phyloP scores from a whole-genome alignment of 768 basidiomycete genomes.

The Polyporus arcularius region DNA sequence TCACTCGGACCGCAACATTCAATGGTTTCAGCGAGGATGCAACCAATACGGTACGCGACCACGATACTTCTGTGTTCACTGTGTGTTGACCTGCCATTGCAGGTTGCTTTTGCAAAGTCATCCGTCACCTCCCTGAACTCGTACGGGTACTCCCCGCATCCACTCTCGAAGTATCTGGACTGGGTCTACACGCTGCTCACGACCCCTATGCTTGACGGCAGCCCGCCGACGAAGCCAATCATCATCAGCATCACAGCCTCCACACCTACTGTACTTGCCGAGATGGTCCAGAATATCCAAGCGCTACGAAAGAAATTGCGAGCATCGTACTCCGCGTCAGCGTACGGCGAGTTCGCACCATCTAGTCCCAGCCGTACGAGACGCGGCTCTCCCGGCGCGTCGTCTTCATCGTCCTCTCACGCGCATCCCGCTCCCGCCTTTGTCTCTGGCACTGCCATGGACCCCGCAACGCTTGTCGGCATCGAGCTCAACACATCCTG shows the following conservation, averaged over 20 bases:
- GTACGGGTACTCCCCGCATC: slow-evolving; percentile 85
- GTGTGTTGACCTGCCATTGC: slow-evolving; percentile 3
- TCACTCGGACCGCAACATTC: slow-evolving; percentile 75
- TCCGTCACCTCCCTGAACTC: slow-evolving; percentile 72
- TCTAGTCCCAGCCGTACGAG: slow-evolving; percentile 7
- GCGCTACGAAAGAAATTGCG: slow-evolving; percentile 45
- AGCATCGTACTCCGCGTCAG: slow-evolving; percentile 21
- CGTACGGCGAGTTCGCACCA: slow-evolving; percentile 11
- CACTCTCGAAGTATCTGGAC: slow-evolving; percentile 62
- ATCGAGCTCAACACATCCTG: slow-evolving; percentile 86
- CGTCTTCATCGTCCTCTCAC: slow-evolving; percentile 23
- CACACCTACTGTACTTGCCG: slow-evolving; percentile 46
- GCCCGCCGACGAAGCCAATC: slow-evolving; percentile 53
- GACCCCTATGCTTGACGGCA: slow-evolving; percentile 28
- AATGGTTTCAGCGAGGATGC: slow-evolving; percentile 69
- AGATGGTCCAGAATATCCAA: slow-evolving; percentile 65
- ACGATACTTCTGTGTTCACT: neutral
- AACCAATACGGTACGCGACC: slow-evolving; percentile 55
- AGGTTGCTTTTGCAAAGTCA: slow-evolving; percentile 63
- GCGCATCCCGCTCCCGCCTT: slow-evolving; percentile 25
- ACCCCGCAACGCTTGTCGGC: slow-evolving; percentile 48
- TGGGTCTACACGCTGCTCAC: slow-evolving; percentile 61
- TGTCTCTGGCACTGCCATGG: slow-evolving; percentile 10
- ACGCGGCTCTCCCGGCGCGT: slow-evolving; percentile 4
- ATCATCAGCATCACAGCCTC: slow-evolving; percentile 81